Evolutionary conservation across 805 yeast species (phyloP), one percentile per base, ranked within the genome.

Genomic region (Wickerhamomyces silvicola): DNA sequence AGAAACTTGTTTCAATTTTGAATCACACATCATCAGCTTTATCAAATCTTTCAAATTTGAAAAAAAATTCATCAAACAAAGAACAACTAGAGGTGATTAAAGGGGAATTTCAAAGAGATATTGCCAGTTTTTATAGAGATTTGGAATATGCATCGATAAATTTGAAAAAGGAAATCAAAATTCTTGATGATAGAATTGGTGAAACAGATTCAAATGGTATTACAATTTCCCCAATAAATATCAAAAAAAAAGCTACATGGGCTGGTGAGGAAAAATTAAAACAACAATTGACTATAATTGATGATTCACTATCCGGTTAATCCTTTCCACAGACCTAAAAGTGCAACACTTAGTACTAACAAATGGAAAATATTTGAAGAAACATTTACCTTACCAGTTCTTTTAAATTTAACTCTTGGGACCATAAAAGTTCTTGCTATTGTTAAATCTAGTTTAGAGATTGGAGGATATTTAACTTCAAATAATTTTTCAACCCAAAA

Each of bases 201-300:
- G 68, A 66, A 6, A 64, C 64, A 22, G 62, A 65, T 13, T 69
- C 68, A 30, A 48, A 52, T 36, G 59, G 57, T n/a, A 51, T 71
- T 14, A 70, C 71, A 60, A 70, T 82, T 24, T 60, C 82, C 18
- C 92, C 94, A 2, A 68, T 81, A 3, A 66, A 70, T 25, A 72
- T 82, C 16, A 81, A 78, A 31, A 78, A 78, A 41, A 79, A 80
- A 58, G 84, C 86, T 22, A 73, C 83, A 5, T 68, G 72, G 59
- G 68, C 80, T 18, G 86, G 87, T 3, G 60, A 62, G 24, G 68
- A 62, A 41, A 79, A 81, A 50, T 59, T 81, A 30, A 56, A 62
- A 8, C 67, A 65, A 27, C 76, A 75, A 43, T 38, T 76, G 32
- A 44, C 46, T 11, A 49, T 47, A 5, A 33, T 66, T 31, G 57